A percentile compares a stretch with the other conserved stretches of the same genome.
Conservation (phyloP, 2,329 filamentous ascomycete genomes). For the Verticillium zaregamsianum region DNA sequence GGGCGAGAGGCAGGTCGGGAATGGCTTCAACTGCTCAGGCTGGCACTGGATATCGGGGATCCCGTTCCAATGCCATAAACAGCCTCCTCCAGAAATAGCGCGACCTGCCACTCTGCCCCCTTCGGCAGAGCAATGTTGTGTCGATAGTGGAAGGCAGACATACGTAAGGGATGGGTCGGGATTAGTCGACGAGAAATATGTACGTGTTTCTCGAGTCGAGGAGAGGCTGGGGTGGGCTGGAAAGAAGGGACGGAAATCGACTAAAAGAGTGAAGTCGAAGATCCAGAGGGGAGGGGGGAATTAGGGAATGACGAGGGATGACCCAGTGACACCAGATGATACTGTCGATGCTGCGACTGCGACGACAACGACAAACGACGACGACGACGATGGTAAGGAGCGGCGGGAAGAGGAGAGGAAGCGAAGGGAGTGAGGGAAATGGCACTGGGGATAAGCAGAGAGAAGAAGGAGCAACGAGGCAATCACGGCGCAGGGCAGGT, state of each 20-base stretch:
- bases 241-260: constrained; percentile 43
- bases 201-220: constrained; percentile 2
- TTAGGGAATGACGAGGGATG: constrained; percentile 21
- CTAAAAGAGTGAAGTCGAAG: constrained; percentile 44
- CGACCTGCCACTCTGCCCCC: background rate
- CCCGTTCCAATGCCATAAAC: background rate
- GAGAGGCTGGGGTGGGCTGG: constrained; percentile 9
- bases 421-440: constrained; percentile 14
- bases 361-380: constrained; percentile 23
- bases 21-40: background rate
- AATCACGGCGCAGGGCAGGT: background rate
- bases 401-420: constrained; percentile 25
- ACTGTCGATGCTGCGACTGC: constrained; percentile 19
- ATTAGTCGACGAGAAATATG: constrained; percentile 1
- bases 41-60: background rate
- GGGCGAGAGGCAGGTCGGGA: background rate
- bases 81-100: background rate
- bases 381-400: constrained; percentile 29
- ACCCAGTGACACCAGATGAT: constrained; percentile 21
- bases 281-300: constrained; percentile 19
- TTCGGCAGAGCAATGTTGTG: background rate
- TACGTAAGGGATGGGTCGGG: constrained; percentile 3
- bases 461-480: constrained; percentile 7
- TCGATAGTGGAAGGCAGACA: background rate
- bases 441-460: constrained; percentile 3